Base-by-base conservation (phyloP, 148 eudicot genomes). In the Nepenthes mirabilis region DNA sequence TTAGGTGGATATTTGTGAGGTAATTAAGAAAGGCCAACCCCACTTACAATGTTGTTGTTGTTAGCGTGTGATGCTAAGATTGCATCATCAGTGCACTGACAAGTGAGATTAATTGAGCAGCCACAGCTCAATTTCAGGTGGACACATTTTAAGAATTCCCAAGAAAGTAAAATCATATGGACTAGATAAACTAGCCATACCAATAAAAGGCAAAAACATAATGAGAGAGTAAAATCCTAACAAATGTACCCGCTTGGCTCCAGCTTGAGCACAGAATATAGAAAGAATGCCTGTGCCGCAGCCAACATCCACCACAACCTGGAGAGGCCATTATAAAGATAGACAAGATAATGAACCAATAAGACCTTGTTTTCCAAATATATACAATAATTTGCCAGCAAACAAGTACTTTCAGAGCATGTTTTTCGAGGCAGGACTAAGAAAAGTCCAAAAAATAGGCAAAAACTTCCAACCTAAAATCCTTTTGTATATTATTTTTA, bases 261-360 rank as follows among this genome's bases (percentile, higher is more conserved):
- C 99, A 56, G 95, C 99, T 72, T 82, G 99, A 56, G 99, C 99
- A 79, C 99, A 93, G 74, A 93, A 93, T 65, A 93, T 84, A 51
- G 99, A 88, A 54, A 93, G 91, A 68, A 93, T 93, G 60, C 99
- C 99, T 2, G 99, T 83, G 51, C 99, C 99, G 65, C 99, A 93
- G 34, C 99, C 99, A 70, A 93, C 97, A 79, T 93, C 99, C 66
- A 93, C 85, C 43, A 93, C 91, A 57, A 93, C 99, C 99, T 93
- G 70, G 58, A 80, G 60, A 62, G 36, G 60, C 48, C 36, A 61
- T 52, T 59, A 11, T 54, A 65, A n/a, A 69, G 55, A 35, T 47
- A 40, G 35, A 57, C n/a, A 50, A 48, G 33, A 61, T 32, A 56
- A 32, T 59, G 2, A 50, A 13, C 0, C 52, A 14, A n/a, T 9